Evolutionary conservation across 2,329 filamentous ascomycete species (phyloP).

Genomic region (Penicillium sp.): DNA sequence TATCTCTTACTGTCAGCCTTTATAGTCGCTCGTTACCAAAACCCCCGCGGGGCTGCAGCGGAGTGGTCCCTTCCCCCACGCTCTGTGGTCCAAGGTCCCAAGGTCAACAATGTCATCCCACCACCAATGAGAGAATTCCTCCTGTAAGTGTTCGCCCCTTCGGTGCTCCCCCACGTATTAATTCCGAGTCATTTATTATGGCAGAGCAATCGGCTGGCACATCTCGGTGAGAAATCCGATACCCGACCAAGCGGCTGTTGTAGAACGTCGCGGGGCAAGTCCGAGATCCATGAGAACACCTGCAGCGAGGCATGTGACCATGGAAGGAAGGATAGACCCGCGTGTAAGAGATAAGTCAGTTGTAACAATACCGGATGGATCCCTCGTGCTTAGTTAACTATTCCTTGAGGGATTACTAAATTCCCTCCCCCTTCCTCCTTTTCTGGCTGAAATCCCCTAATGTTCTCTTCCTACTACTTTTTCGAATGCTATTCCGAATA

Average conservation of each 20-base stretch:
- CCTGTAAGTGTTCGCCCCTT: background rate
- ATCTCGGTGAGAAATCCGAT: constrained; percentile 33
- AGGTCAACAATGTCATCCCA: background rate
- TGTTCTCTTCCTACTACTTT: too few species aligned
- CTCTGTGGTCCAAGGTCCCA: constrained; percentile 2
- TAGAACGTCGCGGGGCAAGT: constrained; percentile 31
- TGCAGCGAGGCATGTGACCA: background rate
- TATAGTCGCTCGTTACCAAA: constrained; percentile 9
- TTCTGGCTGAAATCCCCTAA: too few species aligned
- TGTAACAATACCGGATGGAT: too few species aligned
- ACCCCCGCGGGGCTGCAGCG: constrained; percentile 17
- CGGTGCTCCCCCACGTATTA: constrained; percentile 23
- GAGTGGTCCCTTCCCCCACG: constrained; percentile 19
- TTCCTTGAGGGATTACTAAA: too few species aligned
- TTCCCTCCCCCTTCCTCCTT: too few species aligned
- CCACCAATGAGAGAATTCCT: constrained; percentile 13
- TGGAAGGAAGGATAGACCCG: background rate
- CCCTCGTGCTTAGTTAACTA: too few species aligned
- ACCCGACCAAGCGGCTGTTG: constrained; percentile 16
- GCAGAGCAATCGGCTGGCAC: background rate
- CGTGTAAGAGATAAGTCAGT: background rate
- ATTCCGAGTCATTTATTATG: constrained; percentile 25
- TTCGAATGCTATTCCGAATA: too few species aligned
- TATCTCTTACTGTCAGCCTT: background rate
- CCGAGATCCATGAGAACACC: constrained; percentile 24